phyloP scores from a whole-genome alignment of 495 filamentous ascomycete genomes.

The Talaromyces stipitatus region DNA sequence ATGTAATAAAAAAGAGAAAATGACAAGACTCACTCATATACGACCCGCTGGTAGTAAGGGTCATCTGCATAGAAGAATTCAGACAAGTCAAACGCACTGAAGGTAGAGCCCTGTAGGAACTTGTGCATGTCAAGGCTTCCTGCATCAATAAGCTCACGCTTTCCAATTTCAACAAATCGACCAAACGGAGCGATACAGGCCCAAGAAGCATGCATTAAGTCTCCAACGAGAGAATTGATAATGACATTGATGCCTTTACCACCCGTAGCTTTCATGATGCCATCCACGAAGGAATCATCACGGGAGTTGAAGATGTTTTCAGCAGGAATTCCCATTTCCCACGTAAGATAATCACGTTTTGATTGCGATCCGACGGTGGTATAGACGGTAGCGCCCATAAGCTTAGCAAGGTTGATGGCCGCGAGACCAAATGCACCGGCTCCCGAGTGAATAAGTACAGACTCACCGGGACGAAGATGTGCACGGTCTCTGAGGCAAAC shows the following conservation, averaged over 20 bases:
- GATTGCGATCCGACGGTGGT: background rate
- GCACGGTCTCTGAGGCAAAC: slow-evolving; percentile 32
- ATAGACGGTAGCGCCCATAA: slow-evolving; percentile 4
- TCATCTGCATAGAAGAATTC: too few species aligned
- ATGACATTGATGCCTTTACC: slow-evolving; percentile 41
- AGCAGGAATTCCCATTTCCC: background rate
- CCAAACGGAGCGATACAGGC: slow-evolving; percentile 34
- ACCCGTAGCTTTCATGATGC: slow-evolving; percentile 21
- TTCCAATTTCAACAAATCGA: slow-evolving; percentile 41
- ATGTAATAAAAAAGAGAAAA: too few species aligned
- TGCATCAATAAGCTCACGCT: too few species aligned
- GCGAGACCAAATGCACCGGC: slow-evolving; percentile 7
- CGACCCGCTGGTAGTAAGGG: too few species aligned
- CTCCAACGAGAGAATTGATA: slow-evolving; percentile 29
- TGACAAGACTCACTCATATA: too few species aligned
- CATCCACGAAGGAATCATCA: background rate
- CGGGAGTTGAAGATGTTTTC: background rate
- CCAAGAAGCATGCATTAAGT: slow-evolving; percentile 26
- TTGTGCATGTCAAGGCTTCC: slow-evolving; percentile 15
- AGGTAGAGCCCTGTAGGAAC: background rate
- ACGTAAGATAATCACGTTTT: background rate
- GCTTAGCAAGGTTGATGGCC: slow-evolving; percentile 10
- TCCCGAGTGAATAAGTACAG: slow-evolving; percentile 6
- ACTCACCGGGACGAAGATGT: slow-evolving; percentile 1
- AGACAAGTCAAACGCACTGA: too few species aligned